Conservation (phyloP, 352 stramenopile species). For the Phytophthora sojae region DNA sequence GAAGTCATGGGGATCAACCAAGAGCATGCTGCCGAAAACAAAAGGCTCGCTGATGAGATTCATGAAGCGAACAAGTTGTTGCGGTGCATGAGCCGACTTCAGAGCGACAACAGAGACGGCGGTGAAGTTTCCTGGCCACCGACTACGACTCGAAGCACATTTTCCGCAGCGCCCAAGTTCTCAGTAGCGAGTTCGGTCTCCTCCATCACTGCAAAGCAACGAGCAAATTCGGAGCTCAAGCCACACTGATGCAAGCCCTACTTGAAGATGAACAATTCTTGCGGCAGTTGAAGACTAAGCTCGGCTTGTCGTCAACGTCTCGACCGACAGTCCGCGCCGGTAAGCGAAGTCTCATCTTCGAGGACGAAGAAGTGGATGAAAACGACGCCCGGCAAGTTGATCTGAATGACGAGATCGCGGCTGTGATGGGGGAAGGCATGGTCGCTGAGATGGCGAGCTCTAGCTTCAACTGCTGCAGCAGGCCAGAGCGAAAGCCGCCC, state of each 20-base stretch:
- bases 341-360: slow-evolving; percentile 19
- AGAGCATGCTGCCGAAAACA: too few species aligned
- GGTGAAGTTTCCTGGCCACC: slow-evolving; percentile 12
- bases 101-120: slow-evolving; percentile 25
- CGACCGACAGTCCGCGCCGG: slow-evolving; percentile 17
- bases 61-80: too few species aligned
- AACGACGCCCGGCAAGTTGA: slow-evolving; percentile 38
- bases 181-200: slow-evolving; percentile 14
- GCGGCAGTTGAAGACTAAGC: slow-evolving; percentile 56
- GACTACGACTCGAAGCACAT: slow-evolving; percentile 16
- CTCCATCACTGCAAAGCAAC: slow-evolving; percentile 30
- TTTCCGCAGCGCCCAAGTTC: slow-evolving; percentile 16
- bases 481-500: not conserved
- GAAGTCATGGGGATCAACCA: too few species aligned
- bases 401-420: slow-evolving; percentile 50
- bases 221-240: slow-evolving; percentile 39
- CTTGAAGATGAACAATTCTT: slow-evolving; percentile 74
- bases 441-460: slow-evolving; percentile 65
- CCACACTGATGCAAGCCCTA: slow-evolving; percentile 44
- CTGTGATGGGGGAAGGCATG: slow-evolving; percentile 54
- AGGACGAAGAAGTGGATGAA: slow-evolving; percentile 23
- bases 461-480: slow-evolving; percentile 41
- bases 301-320: slow-evolving; percentile 50
- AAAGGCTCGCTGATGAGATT: too few species aligned
- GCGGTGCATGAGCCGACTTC: too few species aligned